These are phyloP conservation scores for Suillus paluster DNA, from an alignment of 768 basidiomycete species.

Conservation along the genomic window DNA sequence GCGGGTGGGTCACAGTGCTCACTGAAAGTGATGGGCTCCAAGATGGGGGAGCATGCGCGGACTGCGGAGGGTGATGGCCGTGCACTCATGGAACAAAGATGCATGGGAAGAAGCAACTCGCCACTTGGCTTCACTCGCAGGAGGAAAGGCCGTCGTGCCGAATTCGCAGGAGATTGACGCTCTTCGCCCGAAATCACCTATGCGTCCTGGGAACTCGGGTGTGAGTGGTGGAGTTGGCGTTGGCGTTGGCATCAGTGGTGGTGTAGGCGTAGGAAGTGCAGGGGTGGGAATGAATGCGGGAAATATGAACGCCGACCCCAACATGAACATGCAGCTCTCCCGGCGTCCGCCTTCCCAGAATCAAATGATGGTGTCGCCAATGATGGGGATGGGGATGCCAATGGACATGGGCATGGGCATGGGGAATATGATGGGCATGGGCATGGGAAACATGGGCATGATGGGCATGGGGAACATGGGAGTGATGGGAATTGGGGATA, in stretches of 20 bases:
- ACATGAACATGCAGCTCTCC: conserved; percentile 18
- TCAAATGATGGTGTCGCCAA: conserved; percentile 40
- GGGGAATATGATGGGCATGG: conserved; percentile 41
- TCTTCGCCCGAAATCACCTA: conserved; percentile 85
- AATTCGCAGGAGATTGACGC: conserved; percentile 81
- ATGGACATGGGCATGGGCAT: conserved; percentile 44
- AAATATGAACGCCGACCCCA: conserved; percentile 3
- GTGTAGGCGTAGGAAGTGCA: conserved; percentile 20
- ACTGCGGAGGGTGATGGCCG: conserved; percentile 25
- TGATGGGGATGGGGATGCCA: conserved; percentile 47
- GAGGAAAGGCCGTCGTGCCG: conserved; percentile 67
- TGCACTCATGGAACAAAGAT: conserved; percentile 60
- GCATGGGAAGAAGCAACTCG: conserved; percentile 67
- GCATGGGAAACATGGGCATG: conserved; percentile 43
- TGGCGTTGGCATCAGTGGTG: conserved; percentile 25
- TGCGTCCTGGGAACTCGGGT: conserved; percentile 42
- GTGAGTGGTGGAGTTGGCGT: conserved; percentile 32
- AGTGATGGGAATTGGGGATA: conserved; percentile 43
- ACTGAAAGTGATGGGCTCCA: conserved; percentile 64
- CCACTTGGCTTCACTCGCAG: conserved; percentile 49
- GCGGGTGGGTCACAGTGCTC: conserved; percentile 92
- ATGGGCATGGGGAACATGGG: conserved; percentile 38
- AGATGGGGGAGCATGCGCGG: conserved; percentile 42
- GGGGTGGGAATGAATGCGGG: conserved; percentile 12
- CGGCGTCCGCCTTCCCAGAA: conserved; percentile 18